Evolutionary conservation across 2,329 filamentous ascomycete genomes (phyloP), one percentile per base, ranked within the genome.

Genomic region (Colletotrichum tofieldiae): DNA sequence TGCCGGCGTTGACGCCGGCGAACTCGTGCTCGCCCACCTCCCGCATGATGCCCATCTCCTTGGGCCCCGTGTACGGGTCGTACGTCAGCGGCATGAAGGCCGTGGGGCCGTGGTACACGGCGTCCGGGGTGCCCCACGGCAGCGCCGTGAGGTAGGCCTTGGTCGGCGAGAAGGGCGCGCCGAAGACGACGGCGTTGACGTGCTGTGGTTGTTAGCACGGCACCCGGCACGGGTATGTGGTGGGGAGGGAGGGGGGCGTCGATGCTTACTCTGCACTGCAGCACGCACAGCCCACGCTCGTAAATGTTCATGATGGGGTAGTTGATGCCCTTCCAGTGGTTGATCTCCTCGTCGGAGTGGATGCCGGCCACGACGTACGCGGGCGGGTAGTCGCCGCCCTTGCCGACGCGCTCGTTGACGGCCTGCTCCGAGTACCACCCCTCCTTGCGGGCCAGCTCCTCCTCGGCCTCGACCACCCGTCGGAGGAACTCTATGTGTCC

Each of bases 221-320:
- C 14, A 52, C 16, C 8, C 23, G 26, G n/a, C 23, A 51, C 9
- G 23, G 23, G 11, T 18, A 18, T 18, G 12, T 14, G 20, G 12
- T 12, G 18, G 29, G 29, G 51, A 12, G 20, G 32, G 32, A 1
- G n/a, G 2, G n/a, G 32, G 39, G 18, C 9, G 2, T 16, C 16
- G 23, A 16, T 18, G 18, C 71, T 54, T 61, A 96, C 94, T 82
- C 93, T 93, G 86, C 96, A 99, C 80, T 99, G 96, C 74, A 98
- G 86, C 39, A 98, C 96, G 81, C 96, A 99, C 29, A 99, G 90
- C 1, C 95, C 95, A 52, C 96, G 93, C 86, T 99, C 96, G 78
- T 96, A 98, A 69, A 98, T 95, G 85, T 98, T 99, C 96, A 99
- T 99, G 84, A 99, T 98, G 35, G 96, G 96, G 80, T 98, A 99